Conservation (phyloP, 352 stramenopile species). For the Phytophthora constricta region DNA sequence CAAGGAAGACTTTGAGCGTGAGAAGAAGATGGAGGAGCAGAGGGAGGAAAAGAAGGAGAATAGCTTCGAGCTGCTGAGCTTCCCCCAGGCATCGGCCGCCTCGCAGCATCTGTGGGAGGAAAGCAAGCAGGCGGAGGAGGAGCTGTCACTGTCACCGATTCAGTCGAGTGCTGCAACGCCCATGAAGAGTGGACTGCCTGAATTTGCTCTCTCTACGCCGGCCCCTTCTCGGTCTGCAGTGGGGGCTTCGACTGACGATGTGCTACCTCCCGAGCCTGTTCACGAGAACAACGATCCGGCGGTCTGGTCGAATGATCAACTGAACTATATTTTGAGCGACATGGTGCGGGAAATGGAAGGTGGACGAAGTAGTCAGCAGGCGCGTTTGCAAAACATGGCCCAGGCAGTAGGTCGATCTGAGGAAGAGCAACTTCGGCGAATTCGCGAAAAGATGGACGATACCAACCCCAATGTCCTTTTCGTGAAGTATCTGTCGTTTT, state of each 20-base stretch:
- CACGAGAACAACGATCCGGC: slow-evolving; percentile 37
- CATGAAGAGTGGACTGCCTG: slow-evolving; percentile 6
- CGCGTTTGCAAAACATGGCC: not conserved
- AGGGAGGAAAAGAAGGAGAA: slow-evolving; percentile 28
- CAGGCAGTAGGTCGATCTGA: slow-evolving; percentile 2
- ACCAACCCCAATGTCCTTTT: slow-evolving; percentile 75
- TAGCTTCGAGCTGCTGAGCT: slow-evolving; percentile 31
- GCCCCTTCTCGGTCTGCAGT: slow-evolving; percentile 8
- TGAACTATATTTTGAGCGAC: slow-evolving; percentile 66
- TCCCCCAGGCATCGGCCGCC: slow-evolving; percentile 5
- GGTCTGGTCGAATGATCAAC: slow-evolving; percentile 63
- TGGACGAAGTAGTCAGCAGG: slow-evolving; percentile 9
- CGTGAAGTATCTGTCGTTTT: slow-evolving; percentile 85
- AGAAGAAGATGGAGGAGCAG: slow-evolving; percentile 14
- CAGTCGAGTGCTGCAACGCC: slow-evolving; percentile 18
- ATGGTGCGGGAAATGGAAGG: slow-evolving; percentile 38
- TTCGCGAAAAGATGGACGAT: slow-evolving; percentile 34
- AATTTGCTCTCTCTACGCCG: slow-evolving; percentile 24
- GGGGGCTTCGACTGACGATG: slow-evolving; percentile 18
- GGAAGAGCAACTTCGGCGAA: slow-evolving; percentile 26
- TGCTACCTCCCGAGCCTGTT: slow-evolving; percentile 14
- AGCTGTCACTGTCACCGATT: slow-evolving; percentile 48
- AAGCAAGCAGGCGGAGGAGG: slow-evolving; percentile 28
- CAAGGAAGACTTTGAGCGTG: slow-evolving; percentile 40
- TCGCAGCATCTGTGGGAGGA: slow-evolving; percentile 44